Conservation (phyloP, 2,329 filamentous ascomycete genomes). For the Sclerotinia glacialis region DNA sequence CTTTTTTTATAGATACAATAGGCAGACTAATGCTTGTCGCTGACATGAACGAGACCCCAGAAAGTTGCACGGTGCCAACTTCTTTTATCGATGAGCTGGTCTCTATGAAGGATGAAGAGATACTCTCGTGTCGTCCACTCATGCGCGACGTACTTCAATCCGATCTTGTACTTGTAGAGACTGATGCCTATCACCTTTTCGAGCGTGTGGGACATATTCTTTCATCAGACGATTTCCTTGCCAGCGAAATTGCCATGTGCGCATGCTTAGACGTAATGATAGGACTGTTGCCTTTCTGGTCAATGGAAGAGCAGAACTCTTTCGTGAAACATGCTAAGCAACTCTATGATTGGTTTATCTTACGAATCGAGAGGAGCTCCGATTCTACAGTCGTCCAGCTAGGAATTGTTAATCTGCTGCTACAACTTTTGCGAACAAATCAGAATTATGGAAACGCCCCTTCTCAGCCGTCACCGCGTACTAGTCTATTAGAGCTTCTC, state of each 20-base stretch:
- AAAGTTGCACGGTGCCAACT: conserved; percentile 47
- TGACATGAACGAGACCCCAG: conserved; percentile 26
- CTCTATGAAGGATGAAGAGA: conserved; percentile 50
- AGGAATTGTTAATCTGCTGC: conserved; percentile 64
- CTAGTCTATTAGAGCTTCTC: conserved; percentile 72
- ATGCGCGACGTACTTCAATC: conserved; percentile 53
- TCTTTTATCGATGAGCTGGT: conserved; percentile 51
- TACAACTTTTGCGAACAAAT: conserved; percentile 64
- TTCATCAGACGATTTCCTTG: conserved; percentile 58
- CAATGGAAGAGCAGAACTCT: conserved; percentile 43
- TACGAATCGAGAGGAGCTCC: conserved; percentile 61
- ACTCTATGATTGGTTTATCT: conserved; percentile 76
- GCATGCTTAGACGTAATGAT: conserved; percentile 67
- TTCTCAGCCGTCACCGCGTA: conserved; percentile 50
- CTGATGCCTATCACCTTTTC: conserved; percentile 49
- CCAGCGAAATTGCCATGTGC: conserved; percentile 70
- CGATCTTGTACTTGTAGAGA: conserved; percentile 50
- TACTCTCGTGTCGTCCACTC: conserved; percentile 52
- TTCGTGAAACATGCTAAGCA: conserved; percentile 68
- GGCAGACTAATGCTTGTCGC: conserved; percentile 32
- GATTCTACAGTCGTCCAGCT: conserved; percentile 69
- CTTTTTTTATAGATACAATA: conserved; percentile 33
- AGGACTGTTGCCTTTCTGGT: conserved; percentile 41
- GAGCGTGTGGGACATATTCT: conserved; percentile 53
- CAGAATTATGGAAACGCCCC: conserved; percentile 58